Evolutionary conservation across 768 basidiomycete species (phyloP), one percentile per base, ranked within the genome.

Genomic region (Lactarius deliciosus): DNA sequence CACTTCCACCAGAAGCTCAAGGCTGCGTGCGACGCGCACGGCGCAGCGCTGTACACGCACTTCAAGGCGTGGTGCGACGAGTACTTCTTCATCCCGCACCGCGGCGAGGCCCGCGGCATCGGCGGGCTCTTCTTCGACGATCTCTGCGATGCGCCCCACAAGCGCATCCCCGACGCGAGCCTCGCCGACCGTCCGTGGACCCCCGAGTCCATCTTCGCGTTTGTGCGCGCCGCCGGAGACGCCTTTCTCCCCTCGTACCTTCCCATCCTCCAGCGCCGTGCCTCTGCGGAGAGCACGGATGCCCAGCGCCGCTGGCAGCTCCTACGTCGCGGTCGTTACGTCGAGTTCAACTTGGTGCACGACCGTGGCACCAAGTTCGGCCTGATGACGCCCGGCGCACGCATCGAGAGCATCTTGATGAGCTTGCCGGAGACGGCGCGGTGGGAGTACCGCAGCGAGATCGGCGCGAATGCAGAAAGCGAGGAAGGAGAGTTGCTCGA

Each of bases 101-200:
- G 97, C 13, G 74, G 78, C 36, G 97, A 98, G 79, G 78, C 86
- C 2, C 85, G 97, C 54, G 97, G 97, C 5, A 78, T 99, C 58
- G 97, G 97, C 38, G 97, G 97, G 0, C 80, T 99, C 63, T 98
- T 98, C 81, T 96, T 98, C 74, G 97, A 98, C 75, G 97, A 99
- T 75, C 85, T 98, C 64, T 86, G 82, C 71, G 82, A 81, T 59
- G 83, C 83, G 40, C 76, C 79, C 3, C 92, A 94, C 74, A 74
- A 80, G n/a, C 85, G 86, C n/a, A 80, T 94, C 38, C 77, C 79
- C n/a, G 73, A 75, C 7, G 75, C 69, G n/a, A 32, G 60, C 36
- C 57, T 77, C 25, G 67, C 71, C 5, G 65, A 63, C 50, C 83
- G 89, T 41, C 89, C 89, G 5, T 77, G 74, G 70, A 82, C 82